phyloP scores from a whole-genome alignment of 1,284 basidiomycete genomes.

The Cryptococcus sp. region DNA sequence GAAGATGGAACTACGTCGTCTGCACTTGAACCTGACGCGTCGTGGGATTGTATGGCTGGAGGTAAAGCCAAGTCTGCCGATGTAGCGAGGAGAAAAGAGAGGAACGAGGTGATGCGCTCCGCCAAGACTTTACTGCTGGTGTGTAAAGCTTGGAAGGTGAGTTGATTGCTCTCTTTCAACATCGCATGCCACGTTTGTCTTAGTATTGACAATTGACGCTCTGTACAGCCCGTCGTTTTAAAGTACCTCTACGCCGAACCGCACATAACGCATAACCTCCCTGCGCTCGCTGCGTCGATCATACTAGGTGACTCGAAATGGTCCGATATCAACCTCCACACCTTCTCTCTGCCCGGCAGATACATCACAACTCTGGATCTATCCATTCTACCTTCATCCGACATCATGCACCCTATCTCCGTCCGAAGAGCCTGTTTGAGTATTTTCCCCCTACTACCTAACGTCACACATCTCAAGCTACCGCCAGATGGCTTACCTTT shows the following conservation, averaged over 20 bases:
- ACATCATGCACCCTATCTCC: slow-evolving; percentile 57
- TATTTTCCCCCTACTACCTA: slow-evolving; percentile 46
- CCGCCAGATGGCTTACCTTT: slow-evolving; percentile 59
- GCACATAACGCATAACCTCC: slow-evolving; percentile 59
- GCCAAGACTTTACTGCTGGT: slow-evolving; percentile 60
- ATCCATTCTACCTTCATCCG: slow-evolving; percentile 58
- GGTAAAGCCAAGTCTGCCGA: slow-evolving; percentile 16
- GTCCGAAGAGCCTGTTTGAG: slow-evolving; percentile 56
- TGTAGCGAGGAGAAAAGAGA: slow-evolving; percentile 14
- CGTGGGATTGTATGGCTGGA: slow-evolving; percentile 37
- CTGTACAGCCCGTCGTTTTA: slow-evolving; percentile 63
- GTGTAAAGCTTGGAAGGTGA: slow-evolving; percentile 71
- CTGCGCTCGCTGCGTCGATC: slow-evolving; percentile 62
- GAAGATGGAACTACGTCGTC: no score
- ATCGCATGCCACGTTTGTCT: not conserved
- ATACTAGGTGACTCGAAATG: slow-evolving; percentile 69
- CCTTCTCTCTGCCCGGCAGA: slow-evolving; percentile 76
- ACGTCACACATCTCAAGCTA: slow-evolving; percentile 57
- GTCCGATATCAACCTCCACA: slow-evolving; percentile 80
- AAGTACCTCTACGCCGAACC: slow-evolving; percentile 69
- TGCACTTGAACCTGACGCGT: not conserved
- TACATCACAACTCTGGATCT: slow-evolving; percentile 76
- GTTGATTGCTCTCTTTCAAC: slow-evolving; percentile 35
- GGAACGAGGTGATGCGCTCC: slow-evolving; percentile 24
- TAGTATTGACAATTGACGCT: not conserved